A percentile compares a stretch with the other conserved stretches of the same genome.
These are phyloP conservation scores for Pseudocercospora eumusae DNA, from an alignment of 2,329 filamentous ascomycete genomes.

Conservation along the genomic window DNA sequence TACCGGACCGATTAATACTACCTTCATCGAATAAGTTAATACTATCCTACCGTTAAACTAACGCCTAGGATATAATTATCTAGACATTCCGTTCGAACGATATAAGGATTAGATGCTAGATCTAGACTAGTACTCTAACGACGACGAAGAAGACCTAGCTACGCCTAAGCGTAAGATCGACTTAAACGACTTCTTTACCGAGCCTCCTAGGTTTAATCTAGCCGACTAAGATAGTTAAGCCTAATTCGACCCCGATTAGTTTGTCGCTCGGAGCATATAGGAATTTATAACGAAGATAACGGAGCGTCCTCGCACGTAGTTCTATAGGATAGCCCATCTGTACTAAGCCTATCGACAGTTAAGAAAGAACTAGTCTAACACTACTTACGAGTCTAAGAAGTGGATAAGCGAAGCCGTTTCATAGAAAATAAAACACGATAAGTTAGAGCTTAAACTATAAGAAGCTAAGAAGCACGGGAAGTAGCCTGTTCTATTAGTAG, in stretches of 20 bases:
- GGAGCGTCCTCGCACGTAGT: neutral
- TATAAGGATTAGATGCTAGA: neutral
- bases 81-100: neutral
- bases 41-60: neutral
- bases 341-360: neutral
- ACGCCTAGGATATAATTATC: neutral
- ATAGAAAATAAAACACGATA: neutral
- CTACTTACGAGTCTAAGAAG: neutral
- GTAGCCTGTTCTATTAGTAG: neutral
- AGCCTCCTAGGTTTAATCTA: neutral
- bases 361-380: neutral
- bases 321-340: neutral
- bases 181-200: neutral
- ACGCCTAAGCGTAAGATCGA: neutral
- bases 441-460: neutral
- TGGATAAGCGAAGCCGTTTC: constrained; percentile 1
- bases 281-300: neutral
- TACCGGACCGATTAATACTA: too few relatives aligned
- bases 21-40: too few relatives aligned
- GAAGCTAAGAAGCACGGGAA: neutral
- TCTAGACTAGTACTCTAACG: neutral
- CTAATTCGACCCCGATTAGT: neutral
- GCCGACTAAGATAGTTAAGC: neutral
- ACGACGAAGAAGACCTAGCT: neutral
- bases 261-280: neutral